Conservation (phyloP, 345 rosid species). For the Draba incana region DNA sequence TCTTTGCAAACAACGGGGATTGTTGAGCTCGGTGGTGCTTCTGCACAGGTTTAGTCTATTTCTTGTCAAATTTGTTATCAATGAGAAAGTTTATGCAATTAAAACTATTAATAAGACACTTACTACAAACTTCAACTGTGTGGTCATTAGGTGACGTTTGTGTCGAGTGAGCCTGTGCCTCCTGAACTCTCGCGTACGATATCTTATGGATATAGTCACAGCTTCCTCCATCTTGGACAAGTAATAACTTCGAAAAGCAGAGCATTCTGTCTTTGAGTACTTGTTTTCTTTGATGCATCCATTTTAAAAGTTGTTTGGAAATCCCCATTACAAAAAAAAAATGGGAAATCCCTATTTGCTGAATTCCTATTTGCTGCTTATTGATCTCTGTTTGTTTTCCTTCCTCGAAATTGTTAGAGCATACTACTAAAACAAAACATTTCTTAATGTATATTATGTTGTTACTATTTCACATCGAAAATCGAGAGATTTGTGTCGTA, state of each 20-base stretch:
- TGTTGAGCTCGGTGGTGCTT: conserved; percentile 43
- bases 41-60: conserved; percentile 11
- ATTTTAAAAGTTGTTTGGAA: background rate
- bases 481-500: too few species aligned
- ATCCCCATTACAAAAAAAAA: background rate
- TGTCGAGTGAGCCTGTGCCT: conserved; percentile 68
- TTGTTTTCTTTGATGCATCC: background rate
- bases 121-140: too few species aligned
- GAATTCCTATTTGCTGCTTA: background rate
- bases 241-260: conserved; percentile 47
- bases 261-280: background rate
- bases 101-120: too few species aligned
- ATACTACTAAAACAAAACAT: background rate
- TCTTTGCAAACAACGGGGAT: conserved; percentile 68
- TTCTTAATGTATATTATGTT: too few species aligned
- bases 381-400: background rate
- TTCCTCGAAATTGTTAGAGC: background rate
- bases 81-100: too few species aligned
- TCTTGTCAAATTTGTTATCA: background rate
- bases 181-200: conserved; percentile 57
- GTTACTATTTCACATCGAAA: too few species aligned
- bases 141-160: conserved; percentile 63
- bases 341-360: too few species aligned
- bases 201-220: conserved; percentile 75
- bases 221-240: conserved; percentile 91